phyloP scores from a whole-genome alignment of 352 stramenopile genomes.

The Pythium rhizo-oryzae region DNA sequence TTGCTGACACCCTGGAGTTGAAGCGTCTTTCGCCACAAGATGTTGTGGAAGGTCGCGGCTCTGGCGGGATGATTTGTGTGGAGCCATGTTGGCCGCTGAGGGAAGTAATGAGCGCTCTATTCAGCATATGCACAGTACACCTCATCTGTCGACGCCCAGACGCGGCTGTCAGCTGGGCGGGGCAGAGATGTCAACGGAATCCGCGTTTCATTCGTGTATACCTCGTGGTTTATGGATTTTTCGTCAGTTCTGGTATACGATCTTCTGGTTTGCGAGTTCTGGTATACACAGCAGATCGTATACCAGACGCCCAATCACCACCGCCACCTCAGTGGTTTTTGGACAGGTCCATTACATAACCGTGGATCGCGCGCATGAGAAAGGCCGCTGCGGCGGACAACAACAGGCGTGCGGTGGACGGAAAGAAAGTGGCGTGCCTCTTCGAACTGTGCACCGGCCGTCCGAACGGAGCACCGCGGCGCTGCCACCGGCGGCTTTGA shows the following conservation, averaged over 20 bases:
- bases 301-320: not conserved
- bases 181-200: slow-evolving; percentile 10
- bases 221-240: slow-evolving; percentile 31
- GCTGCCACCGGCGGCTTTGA: not conserved
- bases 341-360: slow-evolving; percentile 21
- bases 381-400: slow-evolving; percentile 3
- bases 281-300: not conserved
- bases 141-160: not conserved
- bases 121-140: not conserved
- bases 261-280: not conserved
- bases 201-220: slow-evolving; percentile 3
- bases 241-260: not conserved
- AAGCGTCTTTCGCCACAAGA: not conserved
- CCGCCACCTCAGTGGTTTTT: slow-evolving; percentile 15
- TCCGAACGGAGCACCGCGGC: not conserved
- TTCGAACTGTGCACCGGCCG: slow-evolving; percentile 24
- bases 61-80: not conserved
- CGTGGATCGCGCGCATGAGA: slow-evolving; percentile 13
- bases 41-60: not conserved
- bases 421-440: slow-evolving; percentile 17
- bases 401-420: slow-evolving; percentile 6
- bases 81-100: not conserved
- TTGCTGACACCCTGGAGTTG: not conserved
- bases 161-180: too few species aligned
- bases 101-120: not conserved